Evolutionary conservation across 2,329 filamentous ascomycete species (phyloP).

Genomic region (Didymosphaeria variabile): DNA sequence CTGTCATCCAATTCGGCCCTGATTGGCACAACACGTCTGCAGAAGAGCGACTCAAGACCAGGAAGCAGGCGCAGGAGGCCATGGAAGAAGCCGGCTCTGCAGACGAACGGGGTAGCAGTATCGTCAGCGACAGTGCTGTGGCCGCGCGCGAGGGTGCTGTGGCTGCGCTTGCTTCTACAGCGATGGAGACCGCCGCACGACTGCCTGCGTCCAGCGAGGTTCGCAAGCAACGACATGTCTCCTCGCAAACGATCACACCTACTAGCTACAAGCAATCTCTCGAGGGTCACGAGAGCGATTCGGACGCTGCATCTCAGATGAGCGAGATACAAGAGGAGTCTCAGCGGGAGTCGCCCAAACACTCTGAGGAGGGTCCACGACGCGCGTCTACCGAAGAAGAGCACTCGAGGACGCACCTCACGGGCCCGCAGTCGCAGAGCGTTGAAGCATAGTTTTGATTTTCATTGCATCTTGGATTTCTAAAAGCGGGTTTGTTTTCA

Average conservation of each 20-base stretch:
- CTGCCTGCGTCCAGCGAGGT: conserved; percentile 36
- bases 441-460: conserved; percentile 27
- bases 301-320: conserved; percentile 40
- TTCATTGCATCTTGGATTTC: conserved; percentile 25
- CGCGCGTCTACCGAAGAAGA: conserved; percentile 26
- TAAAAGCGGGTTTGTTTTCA: conserved; percentile 32
- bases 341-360: conserved; percentile 28
- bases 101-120: conserved; percentile 38
- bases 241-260: conserved; percentile 47
- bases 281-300: conserved; percentile 33
- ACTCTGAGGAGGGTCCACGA: conserved; percentile 21
- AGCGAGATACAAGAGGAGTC: conserved; percentile 47
- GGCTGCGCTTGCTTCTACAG: conserved; percentile 27
- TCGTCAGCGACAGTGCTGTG: conserved; percentile 37
- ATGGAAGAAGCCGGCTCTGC: conserved; percentile 33
- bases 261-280: conserved; percentile 36
- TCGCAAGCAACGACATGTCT: conserved; percentile 46
- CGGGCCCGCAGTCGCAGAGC: conserved; percentile 21
- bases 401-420: conserved; percentile 23
- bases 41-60: conserved; percentile 50
- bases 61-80: conserved; percentile 48
- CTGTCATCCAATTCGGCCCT: conserved; percentile 94
- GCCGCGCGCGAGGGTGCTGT: conserved; percentile 19
- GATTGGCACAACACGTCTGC: conserved; percentile 74
- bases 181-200: conserved; percentile 32